These are phyloP conservation scores for Chlorociboria aeruginascens DNA, from an alignment of 495 filamentous ascomycete species.

Conservation along the genomic window DNA sequence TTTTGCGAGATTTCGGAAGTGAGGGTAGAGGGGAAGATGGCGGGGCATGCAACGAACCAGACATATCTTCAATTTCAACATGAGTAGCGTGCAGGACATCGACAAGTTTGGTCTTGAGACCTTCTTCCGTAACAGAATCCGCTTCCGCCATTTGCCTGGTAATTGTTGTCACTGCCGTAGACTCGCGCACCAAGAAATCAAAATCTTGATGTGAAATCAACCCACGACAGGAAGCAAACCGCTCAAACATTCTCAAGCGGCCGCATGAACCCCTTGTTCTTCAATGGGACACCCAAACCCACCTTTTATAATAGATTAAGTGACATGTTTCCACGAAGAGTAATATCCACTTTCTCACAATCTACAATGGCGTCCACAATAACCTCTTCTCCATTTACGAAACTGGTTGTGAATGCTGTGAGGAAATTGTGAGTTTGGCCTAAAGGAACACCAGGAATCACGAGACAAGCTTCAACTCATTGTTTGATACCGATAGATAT, in stretches of 20 bases:
- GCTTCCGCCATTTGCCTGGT: constrained; percentile 36
- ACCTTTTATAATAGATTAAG: not conserved
- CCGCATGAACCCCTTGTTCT: not conserved
- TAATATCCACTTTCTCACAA: not conserved
- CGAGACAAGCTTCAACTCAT: constrained; percentile 9
- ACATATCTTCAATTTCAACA: constrained; percentile 89
- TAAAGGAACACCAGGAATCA: too few relatives aligned
- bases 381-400: constrained; percentile 43
- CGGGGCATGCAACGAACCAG: constrained; percentile 44
- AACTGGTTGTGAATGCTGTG: constrained; percentile 71
- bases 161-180: too few relatives aligned
- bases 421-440: constrained; percentile 54
- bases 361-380: constrained; percentile 2
- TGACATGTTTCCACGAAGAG: too few relatives aligned
- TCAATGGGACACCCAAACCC: not conserved
- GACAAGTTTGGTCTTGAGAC: constrained; percentile 54
- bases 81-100: constrained; percentile 66
- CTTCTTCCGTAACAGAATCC: constrained; percentile 55
- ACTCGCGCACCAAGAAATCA: too few relatives aligned
- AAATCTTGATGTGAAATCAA: constrained; percentile 14
- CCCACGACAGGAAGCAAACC: not conserved
- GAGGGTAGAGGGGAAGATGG: not conserved
- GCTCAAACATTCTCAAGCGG: constrained; percentile 1
- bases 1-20: not conserved
- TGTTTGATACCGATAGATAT: constrained; percentile 53